Percentiles rank a stretch among this genome's conserved stretches.
Evolutionary conservation across 129 eudicot genomes (phyloP).

Genomic region (Smallanthus sonchifolius): DNA sequence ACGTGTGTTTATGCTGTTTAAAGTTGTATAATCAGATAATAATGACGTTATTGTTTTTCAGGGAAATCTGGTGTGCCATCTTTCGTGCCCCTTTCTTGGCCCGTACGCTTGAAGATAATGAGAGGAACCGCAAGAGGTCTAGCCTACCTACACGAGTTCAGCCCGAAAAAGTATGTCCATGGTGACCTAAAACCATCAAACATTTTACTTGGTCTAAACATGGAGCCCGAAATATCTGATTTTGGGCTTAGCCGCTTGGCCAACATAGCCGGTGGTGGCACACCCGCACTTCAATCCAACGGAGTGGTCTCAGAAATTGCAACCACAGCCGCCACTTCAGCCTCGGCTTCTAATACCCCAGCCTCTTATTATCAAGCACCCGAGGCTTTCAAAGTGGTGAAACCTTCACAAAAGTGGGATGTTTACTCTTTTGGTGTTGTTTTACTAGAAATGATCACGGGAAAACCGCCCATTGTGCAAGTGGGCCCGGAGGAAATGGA

Average conservation of each 20-base stretch:
- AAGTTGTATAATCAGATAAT: background rate
- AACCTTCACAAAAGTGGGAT: conserved; percentile 98
- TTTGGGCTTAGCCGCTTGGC: conserved; percentile 92
- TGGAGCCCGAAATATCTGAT: conserved; percentile 82
- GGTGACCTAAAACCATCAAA: conserved; percentile 93
- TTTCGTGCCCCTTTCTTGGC: conserved; percentile 84
- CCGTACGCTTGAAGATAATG: conserved; percentile 58
- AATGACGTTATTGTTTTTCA: conserved; percentile 18
- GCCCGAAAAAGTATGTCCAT: conserved; percentile 94
- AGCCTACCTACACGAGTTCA: conserved; percentile 78
- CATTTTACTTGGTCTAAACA: conserved; percentile 59
- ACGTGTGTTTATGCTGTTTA: background rate
- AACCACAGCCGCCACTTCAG: conserved; percentile 23
- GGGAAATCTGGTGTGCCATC: conserved; percentile 75
- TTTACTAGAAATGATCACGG: conserved; percentile 75
- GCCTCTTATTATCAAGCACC: conserved; percentile 79
- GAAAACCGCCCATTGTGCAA: conserved; percentile 64
- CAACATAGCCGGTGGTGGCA: conserved; percentile 80
- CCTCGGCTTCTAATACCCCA: conserved; percentile 18
- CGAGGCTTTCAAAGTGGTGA: conserved; percentile 79
- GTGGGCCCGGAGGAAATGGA: conserved; percentile 72
- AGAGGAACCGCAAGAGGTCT: conserved; percentile 87
- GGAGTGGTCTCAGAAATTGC: conserved; percentile 52
- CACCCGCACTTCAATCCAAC: conserved; percentile 59
- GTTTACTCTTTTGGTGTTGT: conserved; percentile 85